Conservation (phyloP, 2,329 filamentous ascomycete genomes). For the Corinectria fuckeliana region DNA sequence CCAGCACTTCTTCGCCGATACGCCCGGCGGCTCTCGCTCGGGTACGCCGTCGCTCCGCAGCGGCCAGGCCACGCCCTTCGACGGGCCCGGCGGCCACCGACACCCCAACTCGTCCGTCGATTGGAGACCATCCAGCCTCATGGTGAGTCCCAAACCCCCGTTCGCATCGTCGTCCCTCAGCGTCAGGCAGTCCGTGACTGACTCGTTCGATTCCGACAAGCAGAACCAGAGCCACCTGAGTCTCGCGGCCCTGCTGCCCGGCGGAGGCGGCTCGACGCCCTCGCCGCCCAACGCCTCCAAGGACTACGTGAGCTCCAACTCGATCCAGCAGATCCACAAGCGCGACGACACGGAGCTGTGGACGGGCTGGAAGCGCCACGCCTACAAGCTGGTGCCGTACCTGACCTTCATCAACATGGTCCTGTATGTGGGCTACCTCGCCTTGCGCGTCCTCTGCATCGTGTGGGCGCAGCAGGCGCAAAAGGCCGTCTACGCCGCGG, state of each 20-base stretch:
- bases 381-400: constrained; percentile 48
- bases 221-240: constrained; percentile 53
- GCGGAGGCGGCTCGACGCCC: constrained; percentile 30
- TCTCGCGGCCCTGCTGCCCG: constrained; percentile 48
- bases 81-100: constrained; percentile 16
- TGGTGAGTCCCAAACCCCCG: constrained; percentile 28
- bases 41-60: constrained; percentile 37
- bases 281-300: constrained; percentile 37
- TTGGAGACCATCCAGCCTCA: constrained; percentile 40
- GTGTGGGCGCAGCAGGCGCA: constrained; percentile 55
- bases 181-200: constrained; percentile 28
- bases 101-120: constrained; percentile 37
- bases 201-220: constrained; percentile 17
- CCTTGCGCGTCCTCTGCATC: constrained; percentile 58
- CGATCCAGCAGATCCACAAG: constrained; percentile 49
- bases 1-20: constrained; percentile 34
- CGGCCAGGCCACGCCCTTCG: constrained; percentile 34
- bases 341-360: constrained; percentile 53
- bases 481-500: constrained; percentile 52
- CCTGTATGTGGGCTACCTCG: constrained; percentile 58
- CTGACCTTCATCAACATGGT: constrained; percentile 49
- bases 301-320: constrained; percentile 40
- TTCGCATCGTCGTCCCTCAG: constrained; percentile 22
- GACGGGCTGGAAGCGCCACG: constrained; percentile 51
- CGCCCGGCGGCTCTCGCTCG: constrained; percentile 35